Base-by-base conservation (phyloP, 148 eudicot genomes). In the Fagopyrum esculentum region DNA sequence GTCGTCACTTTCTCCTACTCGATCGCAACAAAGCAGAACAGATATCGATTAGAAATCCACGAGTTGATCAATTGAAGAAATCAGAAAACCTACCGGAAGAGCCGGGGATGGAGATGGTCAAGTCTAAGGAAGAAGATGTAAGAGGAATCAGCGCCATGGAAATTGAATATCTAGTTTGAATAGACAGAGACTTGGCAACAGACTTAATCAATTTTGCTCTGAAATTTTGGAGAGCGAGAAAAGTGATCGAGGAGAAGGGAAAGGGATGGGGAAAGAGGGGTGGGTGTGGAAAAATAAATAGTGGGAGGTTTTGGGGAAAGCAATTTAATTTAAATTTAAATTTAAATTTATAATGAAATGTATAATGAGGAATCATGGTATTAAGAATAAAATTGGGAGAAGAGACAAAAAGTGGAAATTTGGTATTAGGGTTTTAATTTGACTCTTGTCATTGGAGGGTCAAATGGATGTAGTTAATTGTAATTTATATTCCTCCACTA, bases 101-200 rank as follows among this genome's bases (percentile, higher is more conserved):
- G 68, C 80, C 80, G 2, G 85, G 80, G 40, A 82, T 61, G 52
- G 85, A 81, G 40, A 85, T 85, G 73, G 82, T 74, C 52, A 85
- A 73, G 40, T 82, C 83, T 69, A 85, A 69, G 76, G 84, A 48
- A 35, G 74, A 50, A 54, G 81, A 80, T 69, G 48, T 81, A 17
- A 64, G 60, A 57, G 80, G 84, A 6, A 57, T 56, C 72, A 72
- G 30, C 72, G 80, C 83, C 88, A 85, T 85, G 77, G 64, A 49
- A 68, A 30, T 52, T 73, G 68, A 26, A 61, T 16, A 64, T 45
- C 44, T 22, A 26, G 35, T 12, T 47, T 15, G 74, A 72, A 22
- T 6, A 30, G 44, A 61, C 6, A 61, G 69, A 61, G 69, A 61
- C 69, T 6, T 30, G 6, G 69, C 69, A 61, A 61, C 69, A 9